Evolutionary conservation across 2,329 filamentous ascomycete genomes (phyloP).

Genomic region (Alternaria solani): DNA sequence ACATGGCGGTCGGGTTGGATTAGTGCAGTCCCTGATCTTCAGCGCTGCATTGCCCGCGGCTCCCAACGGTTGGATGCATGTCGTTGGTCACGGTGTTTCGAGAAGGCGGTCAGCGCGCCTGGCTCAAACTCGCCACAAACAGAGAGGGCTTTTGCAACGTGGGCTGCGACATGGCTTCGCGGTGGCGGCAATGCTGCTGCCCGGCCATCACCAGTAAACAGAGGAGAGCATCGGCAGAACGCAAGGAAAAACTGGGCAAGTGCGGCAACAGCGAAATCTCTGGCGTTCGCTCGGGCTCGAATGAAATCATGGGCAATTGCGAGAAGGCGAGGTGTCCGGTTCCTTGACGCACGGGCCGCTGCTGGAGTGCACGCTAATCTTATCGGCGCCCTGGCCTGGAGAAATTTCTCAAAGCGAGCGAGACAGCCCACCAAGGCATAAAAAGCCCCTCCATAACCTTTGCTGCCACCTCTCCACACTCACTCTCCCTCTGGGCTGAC

Average conservation of each 20-base stretch:
- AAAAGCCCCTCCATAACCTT: slow-evolving; percentile 34
- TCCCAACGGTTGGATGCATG: slow-evolving; percentile 19
- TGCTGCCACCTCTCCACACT: slow-evolving; percentile 25
- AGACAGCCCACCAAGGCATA: slow-evolving; percentile 27
- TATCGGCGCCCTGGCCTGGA: slow-evolving; percentile 29
- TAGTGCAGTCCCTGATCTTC: slow-evolving; percentile 24
- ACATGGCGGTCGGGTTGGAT: slow-evolving; percentile 1
- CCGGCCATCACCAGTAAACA: not conserved
- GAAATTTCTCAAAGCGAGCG: slow-evolving; percentile 29
- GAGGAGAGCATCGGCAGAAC: not conserved
- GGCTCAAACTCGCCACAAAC: slow-evolving; percentile 34
- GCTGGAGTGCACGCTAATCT: slow-evolving; percentile 23
- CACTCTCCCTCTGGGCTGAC: slow-evolving; percentile 32
- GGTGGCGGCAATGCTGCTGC: slow-evolving; percentile 9
- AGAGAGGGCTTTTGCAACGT: slow-evolving; percentile 29
- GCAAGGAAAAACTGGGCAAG: slow-evolving; percentile 12
- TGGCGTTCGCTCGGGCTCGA: not conserved
- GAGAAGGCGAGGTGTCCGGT: slow-evolving; percentile 10
- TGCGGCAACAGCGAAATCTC: slow-evolving; percentile 26
- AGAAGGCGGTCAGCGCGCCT: slow-evolving; percentile 39
- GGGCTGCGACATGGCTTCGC: slow-evolving; percentile 19
- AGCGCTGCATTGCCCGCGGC: slow-evolving; percentile 23
- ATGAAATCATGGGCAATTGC: slow-evolving; percentile 17
- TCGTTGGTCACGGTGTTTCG: slow-evolving; percentile 18
- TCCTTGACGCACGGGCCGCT: slow-evolving; percentile 16